Conservation (phyloP, 2,329 filamentous ascomycete species). For the Trichoderma sp. region DNA sequence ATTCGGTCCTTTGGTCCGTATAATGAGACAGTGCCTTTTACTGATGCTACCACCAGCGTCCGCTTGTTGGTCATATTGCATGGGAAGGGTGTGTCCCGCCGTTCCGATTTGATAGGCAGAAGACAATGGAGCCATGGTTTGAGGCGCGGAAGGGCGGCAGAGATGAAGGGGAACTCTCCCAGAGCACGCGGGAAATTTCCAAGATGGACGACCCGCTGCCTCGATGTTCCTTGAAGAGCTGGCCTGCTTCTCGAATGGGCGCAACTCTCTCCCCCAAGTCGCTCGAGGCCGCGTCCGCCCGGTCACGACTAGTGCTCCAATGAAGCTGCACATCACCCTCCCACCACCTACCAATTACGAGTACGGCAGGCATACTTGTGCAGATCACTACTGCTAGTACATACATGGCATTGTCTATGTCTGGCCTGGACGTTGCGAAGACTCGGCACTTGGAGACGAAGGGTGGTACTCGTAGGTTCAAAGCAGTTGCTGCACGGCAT, state of each 20-base stretch:
- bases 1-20: constrained; percentile 15
- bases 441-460: constrained; percentile 4
- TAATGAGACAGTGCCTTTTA: neutral
- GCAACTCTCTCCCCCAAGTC: neutral
- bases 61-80: neutral
- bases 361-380: neutral
- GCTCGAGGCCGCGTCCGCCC: neutral
- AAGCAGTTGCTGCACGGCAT: neutral
- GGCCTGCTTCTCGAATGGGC: neutral
- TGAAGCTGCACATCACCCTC: neutral
- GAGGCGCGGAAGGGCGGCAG: neutral
- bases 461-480: neutral
- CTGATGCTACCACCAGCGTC: neutral
- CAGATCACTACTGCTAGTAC: neutral
- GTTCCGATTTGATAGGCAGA: neutral
- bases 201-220: neutral
- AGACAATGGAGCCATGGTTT: neutral
- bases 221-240: neutral
- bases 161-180: neutral
- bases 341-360: neutral
- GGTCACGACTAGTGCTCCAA: neutral
- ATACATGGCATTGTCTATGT: neutral
- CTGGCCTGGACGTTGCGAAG: neutral
- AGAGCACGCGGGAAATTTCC: neutral
- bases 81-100: neutral